Percentiles rank a stretch among this genome's conserved stretches.
These are phyloP conservation scores for Cnidoscolus chayamansa DNA, from an alignment of 441 rosid species.

Conservation along the genomic window DNA sequence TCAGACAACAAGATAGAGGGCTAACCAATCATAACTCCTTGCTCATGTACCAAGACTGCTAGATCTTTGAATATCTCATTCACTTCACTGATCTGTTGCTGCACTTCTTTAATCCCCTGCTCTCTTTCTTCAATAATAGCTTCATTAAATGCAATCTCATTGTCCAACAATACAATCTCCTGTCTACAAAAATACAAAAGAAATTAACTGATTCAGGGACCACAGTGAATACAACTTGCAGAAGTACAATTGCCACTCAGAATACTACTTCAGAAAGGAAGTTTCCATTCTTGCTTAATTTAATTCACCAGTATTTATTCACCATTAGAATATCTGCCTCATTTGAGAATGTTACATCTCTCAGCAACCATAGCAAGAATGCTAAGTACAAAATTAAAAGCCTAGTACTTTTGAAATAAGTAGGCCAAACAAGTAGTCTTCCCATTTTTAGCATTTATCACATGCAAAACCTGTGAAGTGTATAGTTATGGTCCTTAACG, in stretches of 20 bases:
- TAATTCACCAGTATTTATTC: neutral
- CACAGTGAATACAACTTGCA: neutral
- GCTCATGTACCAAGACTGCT: slow-evolving; percentile 85
- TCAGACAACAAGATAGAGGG: neutral
- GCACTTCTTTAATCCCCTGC: slow-evolving; percentile 85
- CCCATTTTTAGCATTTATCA: neutral
- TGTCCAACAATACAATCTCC: slow-evolving; percentile 73
- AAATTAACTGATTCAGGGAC: neutral
- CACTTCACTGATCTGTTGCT: slow-evolving; percentile 85
- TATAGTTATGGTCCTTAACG: neutral
- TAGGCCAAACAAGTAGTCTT: neutral
- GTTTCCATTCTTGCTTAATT: neutral
- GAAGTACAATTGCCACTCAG: neutral
- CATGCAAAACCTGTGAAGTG: neutral
- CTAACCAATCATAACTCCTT: slow-evolving; percentile 81
- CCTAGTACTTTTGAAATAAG: neutral
- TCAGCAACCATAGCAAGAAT: neutral
- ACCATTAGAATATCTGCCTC: neutral
- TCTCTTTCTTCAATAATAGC: slow-evolving; percentile 92
- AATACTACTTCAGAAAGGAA: neutral
- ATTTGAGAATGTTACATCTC: neutral
- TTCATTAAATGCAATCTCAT: slow-evolving; percentile 81
- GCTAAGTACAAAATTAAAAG: neutral
- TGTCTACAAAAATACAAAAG: slow-evolving; percentile 46
- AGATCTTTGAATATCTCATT: slow-evolving; percentile 89